Evolutionary conservation across 1,284 basidiomycete genomes (phyloP).

Genomic region (Tylopilus sp.): DNA sequence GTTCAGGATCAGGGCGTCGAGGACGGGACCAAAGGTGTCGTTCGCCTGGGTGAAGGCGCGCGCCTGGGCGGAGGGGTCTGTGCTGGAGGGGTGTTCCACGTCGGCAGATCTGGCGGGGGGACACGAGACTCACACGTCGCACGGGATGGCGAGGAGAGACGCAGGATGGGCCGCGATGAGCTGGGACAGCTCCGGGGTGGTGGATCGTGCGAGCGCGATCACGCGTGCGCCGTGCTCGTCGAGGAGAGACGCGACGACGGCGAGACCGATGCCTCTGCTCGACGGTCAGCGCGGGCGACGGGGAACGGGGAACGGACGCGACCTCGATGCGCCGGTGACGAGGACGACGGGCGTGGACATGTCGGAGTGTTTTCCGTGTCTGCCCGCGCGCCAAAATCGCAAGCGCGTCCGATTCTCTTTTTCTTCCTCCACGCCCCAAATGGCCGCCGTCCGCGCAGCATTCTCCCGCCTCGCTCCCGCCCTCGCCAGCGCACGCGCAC

Average conservation of each 20-base stretch:
- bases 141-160: conserved; percentile 57
- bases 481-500: conserved; percentile 46
- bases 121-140: conserved; percentile 63
- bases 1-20: conserved; percentile 80
- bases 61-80: conserved; percentile 57
- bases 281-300: conserved; percentile 5
- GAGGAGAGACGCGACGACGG: conserved; percentile 64
- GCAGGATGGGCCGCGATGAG: conserved; percentile 47
- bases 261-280: conserved; percentile 79
- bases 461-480: conserved; percentile 65
- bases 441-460: conserved; percentile 64
- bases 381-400: conserved; percentile 33
- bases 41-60: conserved; percentile 49
- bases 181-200: conserved; percentile 58
- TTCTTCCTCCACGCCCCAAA: conserved; percentile 23
- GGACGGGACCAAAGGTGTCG: conserved; percentile 50
- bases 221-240: conserved; percentile 62
- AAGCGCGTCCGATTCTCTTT: conserved; percentile 23
- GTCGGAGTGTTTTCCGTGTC: conserved; percentile 25
- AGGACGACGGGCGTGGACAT: conserved; percentile 53
- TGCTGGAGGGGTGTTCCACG: conserved; percentile 37
- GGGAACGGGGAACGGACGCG: neutral
- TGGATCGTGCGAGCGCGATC: conserved; percentile 72
- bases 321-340: conserved; percentile 80
- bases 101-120: neutral